Conservation (phyloP, 352 stramenopile genomes). For the Thraustochytrium sp. region DNA sequence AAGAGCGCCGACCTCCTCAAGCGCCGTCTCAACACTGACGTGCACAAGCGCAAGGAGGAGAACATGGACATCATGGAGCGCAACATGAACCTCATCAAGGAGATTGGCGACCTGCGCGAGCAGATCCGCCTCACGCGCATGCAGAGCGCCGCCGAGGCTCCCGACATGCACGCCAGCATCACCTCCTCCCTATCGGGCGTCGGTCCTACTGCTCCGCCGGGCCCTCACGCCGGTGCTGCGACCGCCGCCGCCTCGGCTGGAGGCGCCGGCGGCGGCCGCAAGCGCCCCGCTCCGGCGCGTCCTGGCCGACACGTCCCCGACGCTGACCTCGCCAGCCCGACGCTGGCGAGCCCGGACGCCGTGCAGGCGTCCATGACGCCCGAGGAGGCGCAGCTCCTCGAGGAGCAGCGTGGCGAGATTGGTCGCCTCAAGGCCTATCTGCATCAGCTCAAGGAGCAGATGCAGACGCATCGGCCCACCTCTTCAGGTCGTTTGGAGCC, state of each 20-base stretch:
- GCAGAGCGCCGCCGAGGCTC: not conserved
- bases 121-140: slow-evolving; percentile 64
- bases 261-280: not conserved
- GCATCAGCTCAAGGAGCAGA: not conserved
- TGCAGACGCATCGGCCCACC: not conserved
- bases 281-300: not conserved
- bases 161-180: too few species aligned
- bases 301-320: not conserved
- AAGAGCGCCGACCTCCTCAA: slow-evolving; percentile 80
- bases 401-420: slow-evolving; percentile 33
- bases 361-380: not conserved
- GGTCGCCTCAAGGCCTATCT: slow-evolving; percentile 39
- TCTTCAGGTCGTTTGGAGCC: not conserved
- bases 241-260: not conserved
- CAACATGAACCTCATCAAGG: slow-evolving; percentile 61
- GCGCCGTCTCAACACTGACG: slow-evolving; percentile 47
- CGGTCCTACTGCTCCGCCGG: too few species aligned
- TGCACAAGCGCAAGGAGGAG: slow-evolving; percentile 44
- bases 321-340: not conserved
- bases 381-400: slow-evolving; percentile 15
- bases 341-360: not conserved
- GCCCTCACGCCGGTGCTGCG: too few species aligned
- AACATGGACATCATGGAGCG: slow-evolving; percentile 55
- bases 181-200: too few species aligned
- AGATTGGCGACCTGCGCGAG: slow-evolving; percentile 67